Conservation (phyloP, 768 basidiomycete genomes). For the Suillus plorans region DNA sequence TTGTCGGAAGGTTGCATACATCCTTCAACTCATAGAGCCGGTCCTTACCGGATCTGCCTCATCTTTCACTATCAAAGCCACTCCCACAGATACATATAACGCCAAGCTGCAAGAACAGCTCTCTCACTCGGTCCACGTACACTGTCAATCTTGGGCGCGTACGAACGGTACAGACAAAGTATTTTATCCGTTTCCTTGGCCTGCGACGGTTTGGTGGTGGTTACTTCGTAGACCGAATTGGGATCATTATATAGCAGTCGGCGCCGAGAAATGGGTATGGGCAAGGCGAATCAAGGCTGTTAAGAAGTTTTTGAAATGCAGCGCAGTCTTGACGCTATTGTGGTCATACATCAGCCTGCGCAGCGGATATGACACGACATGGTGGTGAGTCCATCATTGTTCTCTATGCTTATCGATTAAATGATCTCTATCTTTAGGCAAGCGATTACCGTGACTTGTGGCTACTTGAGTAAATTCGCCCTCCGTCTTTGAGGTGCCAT, state of each 20-base stretch:
- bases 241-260: background rate
- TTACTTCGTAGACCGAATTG: background rate
- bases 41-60: background rate
- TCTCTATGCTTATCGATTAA: background rate
- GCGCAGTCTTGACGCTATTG: constrained; percentile 5
- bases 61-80: background rate
- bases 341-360: constrained; percentile 6
- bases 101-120: background rate
- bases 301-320: constrained; percentile 8
- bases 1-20: background rate
- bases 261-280: constrained; percentile 24
- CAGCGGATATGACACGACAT: background rate
- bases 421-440: background rate
- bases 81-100: background rate
- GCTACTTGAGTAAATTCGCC: background rate
- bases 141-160: background rate
- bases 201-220: background rate
- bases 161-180: background rate
- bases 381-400: background rate
- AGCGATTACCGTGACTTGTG: background rate
- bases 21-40: background rate
- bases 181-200: background rate
- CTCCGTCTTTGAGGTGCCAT: background rate
- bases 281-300: constrained; percentile 8
- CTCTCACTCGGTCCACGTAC: background rate